Evolutionary conservation across 2,329 filamentous ascomycete genomes (phyloP), one percentile per base, ranked within the genome.

Genomic region (Penicillium sp.): DNA sequence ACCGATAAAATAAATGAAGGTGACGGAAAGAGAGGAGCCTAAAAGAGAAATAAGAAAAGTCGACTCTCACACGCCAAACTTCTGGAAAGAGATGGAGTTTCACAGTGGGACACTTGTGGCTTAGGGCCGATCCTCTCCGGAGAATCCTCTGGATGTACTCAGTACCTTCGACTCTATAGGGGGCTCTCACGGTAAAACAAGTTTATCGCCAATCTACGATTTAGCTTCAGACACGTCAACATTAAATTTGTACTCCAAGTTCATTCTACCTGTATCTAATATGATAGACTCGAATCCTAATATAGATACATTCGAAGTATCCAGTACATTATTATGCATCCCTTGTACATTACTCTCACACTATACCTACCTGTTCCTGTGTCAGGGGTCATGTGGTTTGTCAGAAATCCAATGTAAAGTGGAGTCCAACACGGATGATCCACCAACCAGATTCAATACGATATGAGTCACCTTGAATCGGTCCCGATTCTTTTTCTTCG

Each of bases 41-140:
- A 50, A 53, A 60, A 21, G 25, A 29, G n/a, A 57, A 54, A 57
- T 50, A 46, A 49, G 31, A 50, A 55, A 39, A 37, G 16, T 37
- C 48, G 43, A 49, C 10, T n/a, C 33, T 19, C 33, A 39, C n/a
- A 27, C 26, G 27, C 27, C 27, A 48, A 48, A 55, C 52, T 64
- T 67, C 63, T 65, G 61, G 64, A 66, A 65, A 54, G 58, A 62
- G 62, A 65, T 64, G 63, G 63, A 64, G 62, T 65, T 56, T 51
- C 59, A 62, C 54, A 52, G 60, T 59, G 63, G 59, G 52, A 53
- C 61, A 53, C 37, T 54, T 37, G 27, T 29, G 27, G 27, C 31
- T 58, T 65, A 60, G 60, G 62, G 64, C 64, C 64, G 64, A 67
- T 67, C 64, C 47, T 67, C 60, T 64, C 64, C 64, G 64, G 64